Percentiles rank a stretch among this genome's conserved stretches.
Conservation (phyloP, 1,284 basidiomycete genomes). For the Austroboletus novae-zelandiae region DNA sequence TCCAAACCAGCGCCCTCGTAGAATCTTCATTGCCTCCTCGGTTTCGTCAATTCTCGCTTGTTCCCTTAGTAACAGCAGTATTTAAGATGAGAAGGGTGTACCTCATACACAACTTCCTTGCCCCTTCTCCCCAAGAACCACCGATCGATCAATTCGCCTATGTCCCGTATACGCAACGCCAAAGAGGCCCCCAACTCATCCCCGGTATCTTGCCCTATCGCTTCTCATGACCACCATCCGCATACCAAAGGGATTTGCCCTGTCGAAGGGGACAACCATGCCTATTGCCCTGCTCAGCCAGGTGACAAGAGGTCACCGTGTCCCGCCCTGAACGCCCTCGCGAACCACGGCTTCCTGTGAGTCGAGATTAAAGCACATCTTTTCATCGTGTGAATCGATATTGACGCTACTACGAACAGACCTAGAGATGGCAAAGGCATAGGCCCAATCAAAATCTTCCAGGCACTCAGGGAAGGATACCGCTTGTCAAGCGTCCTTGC, state of each 20-base stretch:
- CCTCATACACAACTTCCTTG: not conserved
- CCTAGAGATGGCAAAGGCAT: slow-evolving; percentile 36
- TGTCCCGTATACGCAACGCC: not conserved
- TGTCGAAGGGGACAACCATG: slow-evolving; percentile 17
- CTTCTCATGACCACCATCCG: slow-evolving; percentile 23
- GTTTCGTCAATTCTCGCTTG: no score
- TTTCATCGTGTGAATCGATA: not conserved
- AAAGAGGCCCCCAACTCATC: slow-evolving; percentile 3
- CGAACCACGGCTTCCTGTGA: slow-evolving; percentile 45
- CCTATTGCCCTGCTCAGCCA: slow-evolving; percentile 26
- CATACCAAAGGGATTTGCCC: slow-evolving; percentile 21
- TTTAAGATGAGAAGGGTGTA: not conserved
- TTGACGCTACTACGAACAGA: slow-evolving; percentile 17
- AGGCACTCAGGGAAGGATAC: slow-evolving; percentile 36
- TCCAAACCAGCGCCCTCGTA: no score
- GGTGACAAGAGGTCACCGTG: slow-evolving; percentile 42
- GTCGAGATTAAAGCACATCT: slow-evolving; percentile 7
- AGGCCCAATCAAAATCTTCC: slow-evolving; percentile 24
- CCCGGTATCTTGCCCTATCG: slow-evolving; percentile 10
- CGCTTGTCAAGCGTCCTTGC: slow-evolving; percentile 34
- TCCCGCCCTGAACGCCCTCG: slow-evolving; percentile 48
- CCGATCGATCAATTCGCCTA: not conserved
- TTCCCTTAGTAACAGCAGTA: no score
- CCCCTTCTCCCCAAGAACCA: not conserved
- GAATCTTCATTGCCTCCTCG: no score